Conservation (phyloP, 805 yeast genomes). For the Starmera pachycereana region DNA sequence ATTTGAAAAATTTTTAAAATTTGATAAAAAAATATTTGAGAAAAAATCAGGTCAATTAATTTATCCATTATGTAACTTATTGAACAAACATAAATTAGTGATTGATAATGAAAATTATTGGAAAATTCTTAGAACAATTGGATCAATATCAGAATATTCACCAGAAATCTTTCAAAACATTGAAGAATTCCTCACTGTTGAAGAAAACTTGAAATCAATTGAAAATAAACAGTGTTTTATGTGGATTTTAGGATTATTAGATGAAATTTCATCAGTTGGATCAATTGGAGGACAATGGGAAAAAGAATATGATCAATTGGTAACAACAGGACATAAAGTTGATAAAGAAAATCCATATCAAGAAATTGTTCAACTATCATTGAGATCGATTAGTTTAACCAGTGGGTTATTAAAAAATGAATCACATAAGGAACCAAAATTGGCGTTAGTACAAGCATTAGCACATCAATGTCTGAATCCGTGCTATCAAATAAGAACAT, state of each 20-base stretch:
- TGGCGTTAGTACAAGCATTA: slow-evolving; percentile 67
- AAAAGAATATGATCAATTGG: slow-evolving; percentile 41
- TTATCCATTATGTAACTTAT: slow-evolving; percentile 7
- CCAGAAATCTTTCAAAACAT: slow-evolving; percentile 36
- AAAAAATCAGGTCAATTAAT: slow-evolving; percentile 10
- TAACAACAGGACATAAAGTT: slow-evolving; percentile 32
- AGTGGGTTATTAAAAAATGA: slow-evolving; percentile 32
- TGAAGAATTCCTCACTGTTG: slow-evolving; percentile 25
- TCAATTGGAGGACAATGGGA: slow-evolving; percentile 74
- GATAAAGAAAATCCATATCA: slow-evolving; percentile 39
- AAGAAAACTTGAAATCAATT: slow-evolving; percentile 23
- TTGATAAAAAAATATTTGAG: slow-evolving; percentile 10
- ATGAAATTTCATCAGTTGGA: slow-evolving; percentile 74
- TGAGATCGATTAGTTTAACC: slow-evolving; percentile 54
- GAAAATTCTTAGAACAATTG: slow-evolving; percentile 40
- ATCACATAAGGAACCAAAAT: slow-evolving; percentile 23
- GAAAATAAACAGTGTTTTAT: slow-evolving; percentile 41
- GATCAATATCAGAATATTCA: slow-evolving; percentile 34
- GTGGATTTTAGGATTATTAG: slow-evolving; percentile 59
- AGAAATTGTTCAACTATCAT: slow-evolving; percentile 46
- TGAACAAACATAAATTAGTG: slow-evolving; percentile 19
- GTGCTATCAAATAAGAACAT: slow-evolving; percentile 61
- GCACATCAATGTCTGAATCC: slow-evolving; percentile 89
- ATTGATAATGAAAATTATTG: slow-evolving; percentile 44
- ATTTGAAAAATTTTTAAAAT: slow-evolving; percentile 5